Base-by-base conservation (phyloP, 176 grass and related monocot genomes). In the Oryza brachyantha region DNA sequence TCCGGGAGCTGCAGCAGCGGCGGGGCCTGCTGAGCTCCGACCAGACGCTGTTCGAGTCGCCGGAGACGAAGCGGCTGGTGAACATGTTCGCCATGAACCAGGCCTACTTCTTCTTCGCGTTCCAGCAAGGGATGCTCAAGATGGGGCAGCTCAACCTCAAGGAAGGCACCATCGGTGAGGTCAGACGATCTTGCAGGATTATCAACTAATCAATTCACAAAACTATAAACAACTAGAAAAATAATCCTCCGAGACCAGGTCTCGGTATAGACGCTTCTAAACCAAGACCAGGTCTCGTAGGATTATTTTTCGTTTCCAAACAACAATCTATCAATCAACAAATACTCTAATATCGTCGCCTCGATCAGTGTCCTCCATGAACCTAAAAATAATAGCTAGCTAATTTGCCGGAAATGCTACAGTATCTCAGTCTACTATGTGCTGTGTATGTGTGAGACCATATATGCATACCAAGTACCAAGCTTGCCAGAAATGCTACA, bases 91-190 rank as follows among this genome's bases (percentile, higher is more conserved):
- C 92, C 41, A 81, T 78, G 81, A 90, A 94, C 74, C 79, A 77
- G 75, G 85, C 55, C 0, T 88, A 83, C 80, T 98, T 98, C 91
- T 98, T 94, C 87, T 86, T 39, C 61, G 75, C 89, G 25, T 98
- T 98, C 83, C 70, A 83, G 73, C 87, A 87, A 75, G 95, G 92
- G 50, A 92, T 98, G 89, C 27, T 80, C 43, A 98, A 86, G 85
- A 98, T 98, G 95, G 95, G 95, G 8, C 69, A 85, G 64, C 83
- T 98, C 31, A 85, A 92, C 54, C 88, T 98, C 70, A 98, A 98
- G 70, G 87, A 79, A 4, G 95, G 87, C 0, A 60, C n/a, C 42
- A 8, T 77, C 7, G 95, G 95, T 12, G 95, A 98, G 85, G 58
- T 98, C 60, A 89, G 95, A 70, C 24, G 13, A 14, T 70, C 42